Evolutionary conservation across 345 rosid species (phyloP).

Genomic region (Turnera subulata): DNA sequence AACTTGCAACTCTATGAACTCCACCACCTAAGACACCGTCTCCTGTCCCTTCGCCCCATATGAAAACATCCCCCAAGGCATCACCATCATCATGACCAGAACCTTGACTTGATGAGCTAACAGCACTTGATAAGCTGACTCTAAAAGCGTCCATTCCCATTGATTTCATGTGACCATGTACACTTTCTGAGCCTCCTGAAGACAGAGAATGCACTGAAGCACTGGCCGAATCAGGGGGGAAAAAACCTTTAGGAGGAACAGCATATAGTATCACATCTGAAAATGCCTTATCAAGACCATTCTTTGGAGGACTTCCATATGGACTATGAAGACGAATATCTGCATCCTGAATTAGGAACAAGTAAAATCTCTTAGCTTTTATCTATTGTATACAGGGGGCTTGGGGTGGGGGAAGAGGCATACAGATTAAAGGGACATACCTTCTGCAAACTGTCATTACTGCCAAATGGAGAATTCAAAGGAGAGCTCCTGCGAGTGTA

Average conservation of each 20-base stretch:
- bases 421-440: constrained; percentile 33
- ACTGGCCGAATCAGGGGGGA: constrained; percentile 78
- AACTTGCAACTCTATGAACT: constrained; percentile 44
- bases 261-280: constrained; percentile 74
- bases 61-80: constrained; percentile 72
- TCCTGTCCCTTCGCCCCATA: constrained; percentile 73
- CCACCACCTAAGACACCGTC: constrained; percentile 77
- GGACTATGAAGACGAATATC: constrained; percentile 85
- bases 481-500: constrained; percentile 93
- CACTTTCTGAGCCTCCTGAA: constrained; percentile 91
- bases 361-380: constrained; percentile 12
- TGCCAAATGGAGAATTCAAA: constrained; percentile 72
- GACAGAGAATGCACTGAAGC: constrained; percentile 88
- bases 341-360: constrained; percentile 53
- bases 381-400: not conserved
- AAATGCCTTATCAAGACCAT: constrained; percentile 78
- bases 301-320: constrained; percentile 93
- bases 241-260: constrained; percentile 80
- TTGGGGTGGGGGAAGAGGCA: constrained; percentile 11
- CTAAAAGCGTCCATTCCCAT: constrained; percentile 79
- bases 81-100: constrained; percentile 85
- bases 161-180: constrained; percentile 79
- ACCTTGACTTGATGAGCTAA: constrained; percentile 81
- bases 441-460: constrained; percentile 87
- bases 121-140: constrained; percentile 96